These are phyloP conservation scores for Luvunga scandens DNA, from an alignment of 345 rosid species.

Conservation along the genomic window DNA sequence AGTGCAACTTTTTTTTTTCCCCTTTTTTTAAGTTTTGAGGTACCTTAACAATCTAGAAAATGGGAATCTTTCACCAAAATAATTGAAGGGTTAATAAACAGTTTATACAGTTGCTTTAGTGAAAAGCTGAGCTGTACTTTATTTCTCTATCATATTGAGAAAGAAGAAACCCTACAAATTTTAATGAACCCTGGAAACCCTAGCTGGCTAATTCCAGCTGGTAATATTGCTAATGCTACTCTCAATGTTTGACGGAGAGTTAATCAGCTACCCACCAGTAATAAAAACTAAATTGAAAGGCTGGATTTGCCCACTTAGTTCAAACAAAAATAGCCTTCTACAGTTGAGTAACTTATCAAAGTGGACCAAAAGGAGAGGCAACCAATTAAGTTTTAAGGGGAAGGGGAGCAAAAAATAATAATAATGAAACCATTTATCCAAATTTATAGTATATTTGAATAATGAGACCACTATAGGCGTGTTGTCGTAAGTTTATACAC, in stretches of 20 bases:
- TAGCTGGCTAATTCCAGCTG: not conserved
- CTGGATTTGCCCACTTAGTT: not conserved
- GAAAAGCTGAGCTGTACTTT: slow-evolving; percentile 27
- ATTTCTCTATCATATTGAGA: slow-evolving; percentile 10
- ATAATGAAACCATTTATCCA: too few relatives aligned
- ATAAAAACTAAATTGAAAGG: not conserved
- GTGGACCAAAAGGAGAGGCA: not conserved
- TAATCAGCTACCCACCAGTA: not conserved
- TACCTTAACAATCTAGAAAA: slow-evolving; percentile 18
- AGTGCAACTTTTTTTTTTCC: not conserved
- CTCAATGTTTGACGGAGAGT: not conserved
- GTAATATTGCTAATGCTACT: not conserved
- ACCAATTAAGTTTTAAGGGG: too few relatives aligned
- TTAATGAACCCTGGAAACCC: slow-evolving; percentile 12
- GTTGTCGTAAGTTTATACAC: too few relatives aligned
- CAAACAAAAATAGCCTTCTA: not conserved
- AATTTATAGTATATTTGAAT: too few relatives aligned
- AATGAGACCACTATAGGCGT: too few relatives aligned
- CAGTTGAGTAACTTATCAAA: not conserved
- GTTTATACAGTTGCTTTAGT: slow-evolving; percentile 17
- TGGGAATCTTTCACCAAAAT: slow-evolving; percentile 20
- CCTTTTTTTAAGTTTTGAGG: not conserved
- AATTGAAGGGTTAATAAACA: slow-evolving; percentile 15
- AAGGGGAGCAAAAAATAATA: too few relatives aligned
- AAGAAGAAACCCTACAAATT: slow-evolving; percentile 8